Evolutionary conservation across 2,329 filamentous ascomycete genomes (phyloP).

Genomic region (Fusarium setosum): DNA sequence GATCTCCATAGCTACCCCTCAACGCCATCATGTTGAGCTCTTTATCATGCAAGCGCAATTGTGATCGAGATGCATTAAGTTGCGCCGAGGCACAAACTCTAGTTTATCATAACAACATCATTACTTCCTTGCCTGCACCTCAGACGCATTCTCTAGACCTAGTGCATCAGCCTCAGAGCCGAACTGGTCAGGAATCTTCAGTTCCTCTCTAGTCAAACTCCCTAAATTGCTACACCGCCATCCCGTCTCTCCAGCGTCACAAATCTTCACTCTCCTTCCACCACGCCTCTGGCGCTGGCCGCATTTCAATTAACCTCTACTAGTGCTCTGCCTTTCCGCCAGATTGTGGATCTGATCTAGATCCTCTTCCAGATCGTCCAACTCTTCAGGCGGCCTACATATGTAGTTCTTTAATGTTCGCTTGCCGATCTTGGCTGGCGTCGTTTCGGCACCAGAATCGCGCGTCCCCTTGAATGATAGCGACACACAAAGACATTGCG

Average conservation of each 20-base stretch:
- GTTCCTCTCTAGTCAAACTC: conserved; percentile 39
- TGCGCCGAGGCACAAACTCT: conserved; percentile 14
- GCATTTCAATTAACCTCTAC: conserved; percentile 46
- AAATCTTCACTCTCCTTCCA: conserved; percentile 42
- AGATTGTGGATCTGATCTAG: conserved; percentile 59
- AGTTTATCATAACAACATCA: conserved; percentile 12
- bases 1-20: conserved; percentile 26
- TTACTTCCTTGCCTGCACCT: conserved; percentile 9
- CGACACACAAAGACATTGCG: conserved; percentile 54
- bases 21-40: conserved; percentile 7
- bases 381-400: conserved; percentile 56
- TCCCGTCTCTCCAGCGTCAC: conserved; percentile 45
- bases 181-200: conserved; percentile 44
- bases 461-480: conserved; percentile 58
- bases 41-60: background rate
- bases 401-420: conserved; percentile 56
- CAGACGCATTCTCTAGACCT: conserved; percentile 21
- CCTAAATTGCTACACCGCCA: conserved; percentile 34
- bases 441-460: conserved; percentile 41
- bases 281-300: conserved; percentile 43
- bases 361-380: conserved; percentile 59
- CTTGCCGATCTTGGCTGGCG: conserved; percentile 47
- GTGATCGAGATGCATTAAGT: conserved; percentile 9
- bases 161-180: conserved; percentile 40
- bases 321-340: conserved; percentile 39